Percentiles rank a stretch among this genome's conserved stretches.
Conservation (phyloP, 495 filamentous ascomycete species). For the Aspergillus sparsus region DNA sequence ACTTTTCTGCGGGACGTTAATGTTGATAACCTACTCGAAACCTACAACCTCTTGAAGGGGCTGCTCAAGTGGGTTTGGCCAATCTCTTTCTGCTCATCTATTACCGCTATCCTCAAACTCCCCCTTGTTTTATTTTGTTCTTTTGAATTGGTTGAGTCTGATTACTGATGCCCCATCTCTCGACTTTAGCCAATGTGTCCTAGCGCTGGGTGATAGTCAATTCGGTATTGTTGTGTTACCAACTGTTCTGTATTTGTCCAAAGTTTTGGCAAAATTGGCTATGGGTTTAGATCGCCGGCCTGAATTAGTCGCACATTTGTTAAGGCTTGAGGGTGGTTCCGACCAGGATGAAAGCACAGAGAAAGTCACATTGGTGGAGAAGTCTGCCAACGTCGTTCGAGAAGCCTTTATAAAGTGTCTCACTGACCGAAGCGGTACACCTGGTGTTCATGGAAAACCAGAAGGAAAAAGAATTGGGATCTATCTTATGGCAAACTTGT, state of each 20-base stretch:
- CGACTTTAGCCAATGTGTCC: conserved; percentile 63
- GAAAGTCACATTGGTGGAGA: conserved; percentile 75
- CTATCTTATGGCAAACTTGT: conserved; percentile 87
- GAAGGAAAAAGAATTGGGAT: conserved; percentile 85
- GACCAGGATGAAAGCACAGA: conserved; percentile 57
- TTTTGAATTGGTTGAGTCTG: neutral
- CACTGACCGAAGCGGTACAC: conserved; percentile 70
- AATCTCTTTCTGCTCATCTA: neutral
- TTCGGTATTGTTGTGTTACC: conserved; percentile 77
- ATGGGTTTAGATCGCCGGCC: conserved; percentile 77
- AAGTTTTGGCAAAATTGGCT: conserved; percentile 73
- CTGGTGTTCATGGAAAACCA: conserved; percentile 55
- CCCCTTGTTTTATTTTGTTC: neutral
- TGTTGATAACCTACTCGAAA: conserved; percentile 69
- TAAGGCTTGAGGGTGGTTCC: conserved; percentile 49
- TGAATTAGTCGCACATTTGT: conserved; percentile 62
- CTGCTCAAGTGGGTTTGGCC: conserved; percentile 62
- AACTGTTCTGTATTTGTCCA: conserved; percentile 73
- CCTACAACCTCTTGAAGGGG: conserved; percentile 70
- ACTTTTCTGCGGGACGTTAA: conserved; percentile 77
- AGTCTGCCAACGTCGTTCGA: conserved; percentile 82
- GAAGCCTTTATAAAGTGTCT: conserved; percentile 90
- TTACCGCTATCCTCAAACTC: neutral
- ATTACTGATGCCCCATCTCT: conserved; percentile 10
- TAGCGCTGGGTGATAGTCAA: conserved; percentile 74